Conservation (phyloP, 768 basidiomycete genomes). For the Lactifluus rugatus region DNA sequence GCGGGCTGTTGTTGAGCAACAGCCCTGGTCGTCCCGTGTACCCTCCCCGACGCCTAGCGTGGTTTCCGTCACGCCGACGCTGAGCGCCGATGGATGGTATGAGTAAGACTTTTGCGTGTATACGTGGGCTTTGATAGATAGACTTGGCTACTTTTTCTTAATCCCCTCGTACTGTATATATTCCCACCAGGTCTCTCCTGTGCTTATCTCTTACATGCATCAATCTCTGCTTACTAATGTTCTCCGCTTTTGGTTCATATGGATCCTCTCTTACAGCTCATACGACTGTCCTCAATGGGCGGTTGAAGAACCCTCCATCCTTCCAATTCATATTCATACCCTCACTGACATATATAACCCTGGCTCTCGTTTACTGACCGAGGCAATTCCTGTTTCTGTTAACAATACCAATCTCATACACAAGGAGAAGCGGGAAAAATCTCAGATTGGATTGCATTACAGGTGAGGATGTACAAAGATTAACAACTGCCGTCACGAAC, state of each 20-base stretch:
- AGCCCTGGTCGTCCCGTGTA: conserved; percentile 26
- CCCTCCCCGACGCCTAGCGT: conserved; percentile 72
- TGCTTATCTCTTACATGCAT: background rate
- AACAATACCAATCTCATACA: conserved; percentile 1
- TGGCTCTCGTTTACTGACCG: background rate
- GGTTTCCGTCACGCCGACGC: conserved; percentile 61
- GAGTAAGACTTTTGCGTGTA: conserved; percentile 1
- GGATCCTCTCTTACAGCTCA: too few relatives aligned
- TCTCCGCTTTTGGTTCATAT: background rate
- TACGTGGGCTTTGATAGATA: conserved; percentile 5
- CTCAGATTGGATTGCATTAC: conserved; percentile 12
- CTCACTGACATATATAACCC: background rate
- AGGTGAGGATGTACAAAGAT: conserved; percentile 1
- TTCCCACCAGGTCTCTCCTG: background rate
- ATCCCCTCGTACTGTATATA: background rate
- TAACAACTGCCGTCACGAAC: background rate
- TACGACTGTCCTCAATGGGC: background rate
- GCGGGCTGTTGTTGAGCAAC: background rate
- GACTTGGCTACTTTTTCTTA: background rate
- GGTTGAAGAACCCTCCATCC: background rate
- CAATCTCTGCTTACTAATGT: background rate
- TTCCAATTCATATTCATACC: conserved; percentile 7
- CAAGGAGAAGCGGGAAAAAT: background rate
- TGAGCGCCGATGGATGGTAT: conserved; percentile 76
- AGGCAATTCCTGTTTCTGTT: background rate